Conservation (phyloP, 2,329 filamentous ascomycete genomes). For the Tolypocladium album region DNA sequence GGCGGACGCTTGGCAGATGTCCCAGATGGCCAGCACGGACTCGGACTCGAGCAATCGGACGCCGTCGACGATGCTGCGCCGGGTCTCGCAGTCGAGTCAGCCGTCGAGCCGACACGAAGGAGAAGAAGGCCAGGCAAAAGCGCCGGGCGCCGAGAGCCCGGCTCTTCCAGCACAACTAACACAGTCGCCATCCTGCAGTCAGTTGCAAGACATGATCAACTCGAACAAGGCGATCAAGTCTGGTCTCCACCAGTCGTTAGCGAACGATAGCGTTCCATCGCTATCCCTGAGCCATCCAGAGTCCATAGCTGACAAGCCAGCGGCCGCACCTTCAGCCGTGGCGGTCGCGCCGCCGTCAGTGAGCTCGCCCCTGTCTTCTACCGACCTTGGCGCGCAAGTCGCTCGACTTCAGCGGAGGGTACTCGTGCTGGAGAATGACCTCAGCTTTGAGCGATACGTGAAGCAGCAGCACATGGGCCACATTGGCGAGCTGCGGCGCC, state of each 20-base stretch:
- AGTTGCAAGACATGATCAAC: constrained; percentile 49
- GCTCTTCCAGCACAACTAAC: constrained; percentile 42
- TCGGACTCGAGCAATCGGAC: constrained; percentile 27
- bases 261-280: constrained; percentile 48
- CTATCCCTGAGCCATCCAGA: constrained; percentile 41
- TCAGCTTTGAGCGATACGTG: constrained; percentile 75
- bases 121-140: constrained; percentile 24
- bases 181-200: constrained; percentile 39
- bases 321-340: constrained; percentile 8
- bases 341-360: constrained; percentile 15
- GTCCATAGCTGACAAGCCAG: constrained; percentile 27
- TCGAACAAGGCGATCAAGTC: constrained; percentile 49
- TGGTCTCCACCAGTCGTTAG: constrained; percentile 40
- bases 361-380: constrained; percentile 17
- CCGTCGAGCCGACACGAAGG: constrained; percentile 37
- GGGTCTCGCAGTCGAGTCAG: constrained; percentile 39
- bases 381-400: constrained; percentile 26
- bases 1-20: constrained; percentile 40
- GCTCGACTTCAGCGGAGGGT: constrained; percentile 60
- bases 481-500: constrained; percentile 66
- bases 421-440: constrained; percentile 66
- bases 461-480: constrained; percentile 76
- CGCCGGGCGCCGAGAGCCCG: constrained; percentile 46
- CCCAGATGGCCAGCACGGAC: constrained; percentile 38
- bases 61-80: constrained; percentile 24